Conservation (phyloP, 1,284 basidiomycete species). For the Schizophyllum amplum region DNA sequence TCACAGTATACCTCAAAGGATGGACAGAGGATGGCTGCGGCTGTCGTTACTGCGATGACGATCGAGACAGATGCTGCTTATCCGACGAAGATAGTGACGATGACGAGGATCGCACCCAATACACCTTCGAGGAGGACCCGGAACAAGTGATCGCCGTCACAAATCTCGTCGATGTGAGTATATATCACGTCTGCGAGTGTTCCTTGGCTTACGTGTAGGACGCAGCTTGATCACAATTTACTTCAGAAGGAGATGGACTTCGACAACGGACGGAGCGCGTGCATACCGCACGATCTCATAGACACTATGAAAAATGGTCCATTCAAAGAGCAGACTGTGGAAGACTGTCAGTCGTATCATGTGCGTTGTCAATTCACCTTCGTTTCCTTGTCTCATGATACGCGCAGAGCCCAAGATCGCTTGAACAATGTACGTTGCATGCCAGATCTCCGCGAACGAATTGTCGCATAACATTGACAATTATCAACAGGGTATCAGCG, state of each 20-base stretch:
- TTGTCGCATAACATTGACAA: background rate
- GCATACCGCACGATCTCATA: slow-evolving; percentile 18
- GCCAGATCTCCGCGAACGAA: too few species aligned
- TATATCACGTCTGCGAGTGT: too few species aligned
- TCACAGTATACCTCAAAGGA: slow-evolving; percentile 26
- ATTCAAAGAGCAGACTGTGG: slow-evolving; percentile 31
- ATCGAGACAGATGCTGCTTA: too few species aligned
- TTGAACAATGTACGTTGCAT: slow-evolving; percentile 23
- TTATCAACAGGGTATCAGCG: slow-evolving; percentile 29
- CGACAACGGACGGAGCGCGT: slow-evolving; percentile 13
- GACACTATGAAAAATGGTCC: slow-evolving; percentile 23
- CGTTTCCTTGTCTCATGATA: too few species aligned
- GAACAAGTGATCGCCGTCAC: slow-evolving; percentile 18
- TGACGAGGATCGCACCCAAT: slow-evolving; percentile 9
- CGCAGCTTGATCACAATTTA: slow-evolving; percentile 21
- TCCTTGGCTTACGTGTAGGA: background rate
- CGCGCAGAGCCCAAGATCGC: slow-evolving; percentile 17
- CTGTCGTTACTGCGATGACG: too few species aligned
- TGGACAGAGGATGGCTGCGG: too few species aligned
- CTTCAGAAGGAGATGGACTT: slow-evolving; percentile 18
- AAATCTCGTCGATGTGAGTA: slow-evolving; percentile 23
- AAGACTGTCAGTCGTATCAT: slow-evolving; percentile 35
- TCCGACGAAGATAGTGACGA: slow-evolving; percentile 18
- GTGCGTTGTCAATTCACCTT: slow-evolving; percentile 19
- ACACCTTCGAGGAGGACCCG: slow-evolving; percentile 22